phyloP scores from a whole-genome alignment of 306 rosid genomes.

The Hippophae gyantsensis region DNA sequence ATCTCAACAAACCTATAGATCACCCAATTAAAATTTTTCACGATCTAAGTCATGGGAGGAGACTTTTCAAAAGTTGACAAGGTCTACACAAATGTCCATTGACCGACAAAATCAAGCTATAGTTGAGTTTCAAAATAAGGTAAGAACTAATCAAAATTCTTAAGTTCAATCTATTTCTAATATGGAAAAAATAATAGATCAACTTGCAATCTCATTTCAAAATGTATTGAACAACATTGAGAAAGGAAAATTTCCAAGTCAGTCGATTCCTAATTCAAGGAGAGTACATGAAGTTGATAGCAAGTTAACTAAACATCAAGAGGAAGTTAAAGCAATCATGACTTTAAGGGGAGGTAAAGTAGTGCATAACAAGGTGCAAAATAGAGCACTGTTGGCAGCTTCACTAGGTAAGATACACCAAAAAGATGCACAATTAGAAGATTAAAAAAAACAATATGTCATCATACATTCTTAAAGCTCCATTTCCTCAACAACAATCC shows the following conservation, averaged over 20 bases:
- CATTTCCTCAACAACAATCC: not conserved
- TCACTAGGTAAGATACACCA: not conserved
- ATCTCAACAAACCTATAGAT: not conserved
- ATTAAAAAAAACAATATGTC: not conserved
- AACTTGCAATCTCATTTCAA: not conserved
- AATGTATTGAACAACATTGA: not conserved
- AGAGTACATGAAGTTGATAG: too few relatives aligned
- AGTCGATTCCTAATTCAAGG: constrained; percentile 1
- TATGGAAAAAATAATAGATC: not conserved
- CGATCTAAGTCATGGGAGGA: not conserved
- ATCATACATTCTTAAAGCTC: not conserved
- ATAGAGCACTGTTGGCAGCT: not conserved
- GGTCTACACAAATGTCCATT: not conserved
- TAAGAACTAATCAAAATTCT: not conserved
- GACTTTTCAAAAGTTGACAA: not conserved
- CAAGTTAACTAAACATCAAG: too few relatives aligned
- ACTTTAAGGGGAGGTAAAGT: too few relatives aligned
- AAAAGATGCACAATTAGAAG: not conserved
- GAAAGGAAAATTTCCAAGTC: constrained; percentile 1
- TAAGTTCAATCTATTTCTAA: not conserved
- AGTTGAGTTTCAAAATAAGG: not conserved
- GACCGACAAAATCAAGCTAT: not conserved
- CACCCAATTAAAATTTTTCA: not conserved
- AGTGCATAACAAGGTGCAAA: not conserved
- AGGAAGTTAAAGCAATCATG: too few relatives aligned